phyloP scores from a whole-genome alignment of 1,284 basidiomycete species.

The Marasmius tenuissimus region DNA sequence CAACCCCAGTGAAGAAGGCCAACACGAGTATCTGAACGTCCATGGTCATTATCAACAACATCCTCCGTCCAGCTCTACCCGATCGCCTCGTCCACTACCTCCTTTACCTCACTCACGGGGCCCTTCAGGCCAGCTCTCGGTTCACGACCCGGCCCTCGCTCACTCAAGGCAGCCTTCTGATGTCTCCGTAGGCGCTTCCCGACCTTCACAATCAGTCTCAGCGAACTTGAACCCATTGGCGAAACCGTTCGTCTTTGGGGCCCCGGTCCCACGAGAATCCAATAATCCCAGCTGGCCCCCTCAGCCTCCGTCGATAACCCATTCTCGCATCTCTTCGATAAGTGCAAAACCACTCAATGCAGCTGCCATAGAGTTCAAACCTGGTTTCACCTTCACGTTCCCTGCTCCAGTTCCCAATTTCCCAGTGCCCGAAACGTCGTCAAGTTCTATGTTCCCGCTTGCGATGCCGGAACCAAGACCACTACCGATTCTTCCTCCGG shows the following conservation, averaged over 20 bases:
- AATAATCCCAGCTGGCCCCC: conserved; percentile 21
- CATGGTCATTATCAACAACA: conserved; percentile 28
- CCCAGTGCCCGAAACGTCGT: neutral
- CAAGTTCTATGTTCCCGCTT: conserved; percentile 24
- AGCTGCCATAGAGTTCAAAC: conserved; percentile 79
- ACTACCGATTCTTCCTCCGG: conserved; percentile 18
- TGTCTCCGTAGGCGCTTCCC: neutral
- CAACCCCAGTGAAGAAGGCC: conserved; percentile 78
- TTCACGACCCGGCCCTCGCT: conserved; percentile 58
- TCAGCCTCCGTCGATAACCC: conserved; percentile 40
- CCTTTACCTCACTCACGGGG: conserved; percentile 65
- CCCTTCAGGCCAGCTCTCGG: conserved; percentile 58
- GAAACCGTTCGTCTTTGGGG: conserved; percentile 78
- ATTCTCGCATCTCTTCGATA: conserved; percentile 60
- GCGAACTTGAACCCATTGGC: conserved; percentile 67
- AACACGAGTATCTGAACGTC: conserved; percentile 44
- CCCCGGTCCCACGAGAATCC: conserved; percentile 28
- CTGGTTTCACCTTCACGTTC: conserved; percentile 72
- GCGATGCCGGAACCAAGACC: conserved; percentile 25
- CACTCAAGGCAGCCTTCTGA: conserved; percentile 60
- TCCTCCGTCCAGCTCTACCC: conserved; percentile 16
- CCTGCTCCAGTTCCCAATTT: conserved; percentile 30
- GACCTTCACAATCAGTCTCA: neutral
- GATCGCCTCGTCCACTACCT: conserved; percentile 47
- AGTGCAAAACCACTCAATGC: conserved; percentile 67